Evolutionary conservation across 441 rosid genomes (phyloP), one percentile per base, ranked within the genome.

Genomic region (Mallotus repandus): DNA sequence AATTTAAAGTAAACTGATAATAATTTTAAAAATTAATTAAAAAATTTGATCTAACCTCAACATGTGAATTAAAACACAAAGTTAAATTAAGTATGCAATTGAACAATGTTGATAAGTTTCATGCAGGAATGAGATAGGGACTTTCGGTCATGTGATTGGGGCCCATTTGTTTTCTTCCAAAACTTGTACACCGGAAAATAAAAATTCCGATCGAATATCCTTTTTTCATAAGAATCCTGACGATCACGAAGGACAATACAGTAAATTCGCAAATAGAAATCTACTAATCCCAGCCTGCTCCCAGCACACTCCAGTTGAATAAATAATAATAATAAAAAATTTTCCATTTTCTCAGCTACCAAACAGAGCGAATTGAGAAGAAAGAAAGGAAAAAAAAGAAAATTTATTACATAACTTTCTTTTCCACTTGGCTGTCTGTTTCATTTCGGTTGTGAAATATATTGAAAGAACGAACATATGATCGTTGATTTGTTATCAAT

Each of bases 341-440:
- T 38, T 38, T 73, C 21, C 60, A 7, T 69, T 76, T 70, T 64
- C 70, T 63, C 69, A n/a, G 68, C 43, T 61, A 7, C 66, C 73
- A 68, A 69, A 62, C 73, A 68, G 18, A 18, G 19, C 10, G n/a
- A 41, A 60, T 5, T 8, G 32, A 50, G 43, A 45, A 6, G 25
- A 16, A 50, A 11, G 22, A 38, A 14, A 11, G 11, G 19, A 14
- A 38, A 2, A 38, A 38, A 60, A 29, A 29, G 32, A 29, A 16
- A 9, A 29, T 35, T 52, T 45, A 54, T 68, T 54, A 32, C 38
- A 0, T 18, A 29, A 7, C 32, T 25, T n/a, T 57, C 54, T 22
- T 14, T 43, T 57, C 38, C 49, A 48, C 70, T 50, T 53, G 71
- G 61, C 59, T 49, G 49, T 29, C 50, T 35, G 38, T 12, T 61